phyloP scores from a whole-genome alignment of 202 grass and related monocot species.

The Digitaria exilis region DNA sequence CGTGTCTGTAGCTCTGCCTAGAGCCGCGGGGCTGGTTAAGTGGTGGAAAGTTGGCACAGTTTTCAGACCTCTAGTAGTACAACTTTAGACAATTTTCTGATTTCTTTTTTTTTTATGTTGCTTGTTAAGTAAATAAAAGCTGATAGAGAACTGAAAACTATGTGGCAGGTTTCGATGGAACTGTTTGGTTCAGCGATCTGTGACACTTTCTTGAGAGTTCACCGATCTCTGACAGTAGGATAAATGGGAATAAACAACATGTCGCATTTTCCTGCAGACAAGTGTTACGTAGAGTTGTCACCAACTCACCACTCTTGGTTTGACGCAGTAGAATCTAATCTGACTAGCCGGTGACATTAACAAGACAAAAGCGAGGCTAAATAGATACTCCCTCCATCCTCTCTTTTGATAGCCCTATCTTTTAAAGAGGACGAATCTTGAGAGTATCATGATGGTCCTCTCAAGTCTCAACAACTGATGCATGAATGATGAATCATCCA shows the following conservation, averaged over 20 bases:
- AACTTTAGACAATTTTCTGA: neutral
- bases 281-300: neutral
- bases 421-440: neutral
- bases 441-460: neutral
- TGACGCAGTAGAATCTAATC: slow-evolving; percentile 21
- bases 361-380: neutral
- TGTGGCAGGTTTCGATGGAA: too few relatives aligned
- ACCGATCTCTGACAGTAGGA: neutral
- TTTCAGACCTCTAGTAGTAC: neutral
- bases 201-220: neutral
- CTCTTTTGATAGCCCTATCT: too few relatives aligned
- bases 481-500: neutral
- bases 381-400: too few relatives aligned
- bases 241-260: neutral
- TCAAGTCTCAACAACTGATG: neutral
- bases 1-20: neutral
- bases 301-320: neutral
- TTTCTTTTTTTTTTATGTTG: too few relatives aligned
- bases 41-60: too few relatives aligned
- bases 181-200: neutral
- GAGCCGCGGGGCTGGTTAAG: too few relatives aligned
- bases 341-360: slow-evolving; percentile 4
- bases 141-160: neutral
- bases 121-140: neutral
- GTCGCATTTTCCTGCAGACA: neutral